These are phyloP conservation scores for Aspergillus nanangensis DNA, from an alignment of 495 filamentous ascomycete species.

Conservation along the genomic window DNA sequence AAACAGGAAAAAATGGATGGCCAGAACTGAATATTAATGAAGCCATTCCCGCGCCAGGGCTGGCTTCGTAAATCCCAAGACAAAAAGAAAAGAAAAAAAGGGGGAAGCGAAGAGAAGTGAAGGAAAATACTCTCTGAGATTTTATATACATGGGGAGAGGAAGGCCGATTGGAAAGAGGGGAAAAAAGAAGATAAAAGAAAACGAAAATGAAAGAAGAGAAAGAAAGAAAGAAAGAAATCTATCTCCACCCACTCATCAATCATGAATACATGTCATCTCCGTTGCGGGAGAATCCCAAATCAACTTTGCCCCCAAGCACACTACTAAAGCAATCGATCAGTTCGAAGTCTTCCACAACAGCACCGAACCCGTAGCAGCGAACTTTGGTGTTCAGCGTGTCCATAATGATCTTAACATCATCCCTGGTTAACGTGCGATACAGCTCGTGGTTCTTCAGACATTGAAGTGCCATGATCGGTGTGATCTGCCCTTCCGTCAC, in stretches of 20 bases:
- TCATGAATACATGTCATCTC: slow-evolving; percentile 39
- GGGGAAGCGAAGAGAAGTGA: too few relatives aligned
- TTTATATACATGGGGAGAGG: too few relatives aligned
- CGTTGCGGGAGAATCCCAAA: slow-evolving; percentile 20
- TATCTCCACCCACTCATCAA: not conserved
- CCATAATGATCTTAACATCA: slow-evolving; percentile 69
- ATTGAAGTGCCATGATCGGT: slow-evolving; percentile 92
- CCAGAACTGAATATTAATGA: too few relatives aligned
- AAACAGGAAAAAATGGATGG: too few relatives aligned
- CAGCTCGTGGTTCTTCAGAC: slow-evolving; percentile 66
- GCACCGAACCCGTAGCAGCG: slow-evolving; percentile 87
- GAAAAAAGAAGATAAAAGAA: not conserved
- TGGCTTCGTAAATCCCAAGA: too few relatives aligned
- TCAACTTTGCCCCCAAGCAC: slow-evolving; percentile 64
- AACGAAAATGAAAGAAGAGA: slow-evolving; percentile 3
- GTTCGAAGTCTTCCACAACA: slow-evolving; percentile 77
- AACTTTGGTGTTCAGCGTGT: slow-evolving; percentile 72
- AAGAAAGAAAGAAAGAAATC: slow-evolving; percentile 3
- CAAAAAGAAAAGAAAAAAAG: too few relatives aligned
- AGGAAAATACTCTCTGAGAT: too few relatives aligned
- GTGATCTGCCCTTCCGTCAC: slow-evolving; percentile 91
- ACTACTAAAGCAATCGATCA: slow-evolving; percentile 76
- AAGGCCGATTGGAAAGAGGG: too few relatives aligned
- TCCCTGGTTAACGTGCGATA: slow-evolving; percentile 57
- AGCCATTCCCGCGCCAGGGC: too few relatives aligned